Base-by-base conservation (phyloP, 1,284 basidiomycete species). In the Cryptococcus deneoformans region DNA sequence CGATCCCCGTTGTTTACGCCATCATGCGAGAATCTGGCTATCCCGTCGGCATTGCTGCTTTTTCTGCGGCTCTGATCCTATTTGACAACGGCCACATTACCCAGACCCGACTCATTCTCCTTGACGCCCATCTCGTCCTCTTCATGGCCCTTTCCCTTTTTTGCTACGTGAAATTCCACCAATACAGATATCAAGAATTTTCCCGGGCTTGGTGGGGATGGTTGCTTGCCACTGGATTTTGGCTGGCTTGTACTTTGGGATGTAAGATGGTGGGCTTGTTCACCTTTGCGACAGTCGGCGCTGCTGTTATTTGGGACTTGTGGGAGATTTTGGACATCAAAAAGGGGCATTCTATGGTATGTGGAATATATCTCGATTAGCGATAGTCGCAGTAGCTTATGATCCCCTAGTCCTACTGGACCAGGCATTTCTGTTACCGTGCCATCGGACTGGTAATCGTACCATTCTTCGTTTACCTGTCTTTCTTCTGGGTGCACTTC, bases 21-120 rank as follows among this genome's bases (percentile, higher is more conserved):
- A 98, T 94, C 76, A 98, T 99, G 96, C 89, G 96, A 76, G 92
- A 98, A 80, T 90, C 89, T 59, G 96, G 96, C 6, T 95, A 95
- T 75, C 92, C 93, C 1, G 88, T 91, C 10, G 80, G 90, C 48
- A 87, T 97, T 57, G 86, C 90, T 4, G 86, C 90, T 0, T 92
- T 98, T 72, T 93, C 92, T 47, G 92, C 95, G 1, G 79, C 80
- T 52, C 80, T 99, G 20, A 78, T 99, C 62, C 80, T 95, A 4
- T 90, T 98, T 64, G 93, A 99, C 77, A 99, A 97, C 71, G 95
- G 90, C 1, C 96, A 99, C 76, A 82, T 99, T 69, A 85, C 91
- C 1, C 95, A 99, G 76, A 92, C 92, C 40, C 90, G 96, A 50
- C 84, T 99, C 48, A 98, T 99, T 72, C 59, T 99, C 24, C 85